A percentile compares a stretch with the other conserved stretches of the same genome.
Conservation (phyloP, 1,139 yeast species). For the Scheffersomyces insectosa region DNA sequence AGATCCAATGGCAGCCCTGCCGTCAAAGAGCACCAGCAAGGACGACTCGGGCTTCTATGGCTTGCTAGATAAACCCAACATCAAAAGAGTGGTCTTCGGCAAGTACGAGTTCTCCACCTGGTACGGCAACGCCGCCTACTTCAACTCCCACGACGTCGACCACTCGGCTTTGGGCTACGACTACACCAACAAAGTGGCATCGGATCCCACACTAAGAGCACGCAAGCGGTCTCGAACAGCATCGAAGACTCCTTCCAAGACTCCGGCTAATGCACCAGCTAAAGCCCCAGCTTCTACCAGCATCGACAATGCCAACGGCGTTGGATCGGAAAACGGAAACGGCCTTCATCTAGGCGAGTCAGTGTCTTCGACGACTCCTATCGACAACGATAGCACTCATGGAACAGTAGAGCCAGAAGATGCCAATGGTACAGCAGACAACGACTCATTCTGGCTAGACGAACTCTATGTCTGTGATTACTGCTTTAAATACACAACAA, state of each 20-base stretch:
- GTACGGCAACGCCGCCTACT: conserved; percentile 85
- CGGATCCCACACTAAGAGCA: conserved; percentile 9
- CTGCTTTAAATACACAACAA: conserved; percentile 78
- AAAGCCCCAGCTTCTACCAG: not conserved
- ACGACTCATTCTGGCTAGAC: conserved; percentile 51
- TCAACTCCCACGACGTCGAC: conserved; percentile 34
- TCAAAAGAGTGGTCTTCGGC: conserved; percentile 66
- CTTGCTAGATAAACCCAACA: conserved; percentile 58
- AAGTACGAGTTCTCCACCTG: conserved; percentile 68
- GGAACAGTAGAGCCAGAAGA: too few relatives aligned
- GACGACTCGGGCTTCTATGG: conserved; percentile 49
- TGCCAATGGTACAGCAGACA: not conserved
- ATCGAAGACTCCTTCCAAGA: not conserved
- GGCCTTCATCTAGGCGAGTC: too few relatives aligned
- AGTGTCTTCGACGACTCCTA: too few relatives aligned
- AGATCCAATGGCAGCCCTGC: too few relatives aligned
- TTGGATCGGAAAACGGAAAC: conserved; percentile 15
- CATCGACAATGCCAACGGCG: not conserved
- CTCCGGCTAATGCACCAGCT: too few relatives aligned
- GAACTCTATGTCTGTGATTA: conserved; percentile 70
- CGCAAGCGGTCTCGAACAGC: not conserved
- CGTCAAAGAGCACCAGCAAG: too few relatives aligned
- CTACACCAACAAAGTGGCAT: conserved; percentile 11
- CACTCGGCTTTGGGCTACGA: conserved; percentile 36
- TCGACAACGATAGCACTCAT: too few relatives aligned